A percentile compares a stretch with the other conserved stretches of the same genome.
phyloP scores from a whole-genome alignment of 495 filamentous ascomycete genomes.

The Penicillium diatomitis region DNA sequence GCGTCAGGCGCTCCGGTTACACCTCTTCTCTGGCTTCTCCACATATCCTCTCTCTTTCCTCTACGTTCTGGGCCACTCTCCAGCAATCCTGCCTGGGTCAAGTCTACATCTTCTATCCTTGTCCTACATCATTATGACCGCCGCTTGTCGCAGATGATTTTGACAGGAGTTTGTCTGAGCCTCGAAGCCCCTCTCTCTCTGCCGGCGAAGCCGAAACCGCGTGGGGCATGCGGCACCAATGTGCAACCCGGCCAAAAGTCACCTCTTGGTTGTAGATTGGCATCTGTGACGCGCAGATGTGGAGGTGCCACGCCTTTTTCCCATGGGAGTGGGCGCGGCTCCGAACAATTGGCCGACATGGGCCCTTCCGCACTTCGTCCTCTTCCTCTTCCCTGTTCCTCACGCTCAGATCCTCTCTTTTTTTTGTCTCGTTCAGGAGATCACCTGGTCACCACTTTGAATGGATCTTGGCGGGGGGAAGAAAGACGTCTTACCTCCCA shows the following conservation, averaged over 20 bases:
- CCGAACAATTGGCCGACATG: constrained; percentile 8
- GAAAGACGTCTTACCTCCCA: neutral
- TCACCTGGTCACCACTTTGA: neutral
- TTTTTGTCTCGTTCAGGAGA: neutral
- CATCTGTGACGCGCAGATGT: constrained; percentile 14
- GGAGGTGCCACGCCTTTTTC: constrained; percentile 9
- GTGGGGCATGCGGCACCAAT: too few relatives aligned
- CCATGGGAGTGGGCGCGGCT: neutral
- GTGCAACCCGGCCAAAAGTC: neutral
- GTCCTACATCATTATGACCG: too few relatives aligned
- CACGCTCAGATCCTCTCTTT: neutral
- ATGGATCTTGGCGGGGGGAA: neutral
- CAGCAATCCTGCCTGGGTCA: too few relatives aligned
- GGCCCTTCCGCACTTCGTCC: neutral
- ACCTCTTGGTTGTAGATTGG: constrained; percentile 3
- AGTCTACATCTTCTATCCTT: too few relatives aligned
- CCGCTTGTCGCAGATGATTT: too few relatives aligned
- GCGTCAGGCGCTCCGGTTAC: too few relatives aligned
- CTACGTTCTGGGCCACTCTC: too few relatives aligned
- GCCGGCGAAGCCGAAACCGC: too few relatives aligned
- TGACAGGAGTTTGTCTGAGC: too few relatives aligned
- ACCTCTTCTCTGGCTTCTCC: too few relatives aligned
- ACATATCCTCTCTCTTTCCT: too few relatives aligned
- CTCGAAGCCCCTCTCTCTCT: too few relatives aligned
- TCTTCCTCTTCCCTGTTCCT: neutral